phyloP scores from a whole-genome alignment of 2,329 filamentous ascomycete genomes.

The Stagonosporopsis vannaccii region DNA sequence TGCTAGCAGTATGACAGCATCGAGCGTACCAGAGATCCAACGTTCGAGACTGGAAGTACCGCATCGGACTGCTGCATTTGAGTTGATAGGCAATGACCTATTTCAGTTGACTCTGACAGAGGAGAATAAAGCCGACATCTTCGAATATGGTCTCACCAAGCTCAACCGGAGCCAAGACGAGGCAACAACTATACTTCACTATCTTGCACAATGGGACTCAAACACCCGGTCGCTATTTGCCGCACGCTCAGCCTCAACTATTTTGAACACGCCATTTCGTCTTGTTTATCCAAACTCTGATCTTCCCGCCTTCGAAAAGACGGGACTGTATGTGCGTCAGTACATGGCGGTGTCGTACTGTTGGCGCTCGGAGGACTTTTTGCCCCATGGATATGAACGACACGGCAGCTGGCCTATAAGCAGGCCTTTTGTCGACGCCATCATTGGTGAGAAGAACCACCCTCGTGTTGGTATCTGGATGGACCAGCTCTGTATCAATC shows the following conservation, averaged over 20 bases:
- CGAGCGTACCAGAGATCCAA: background rate
- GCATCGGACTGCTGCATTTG: conserved; percentile 1
- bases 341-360: conserved; percentile 29
- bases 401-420: conserved; percentile 26
- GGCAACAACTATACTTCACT: conserved; percentile 9
- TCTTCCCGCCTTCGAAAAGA: conserved; percentile 15
- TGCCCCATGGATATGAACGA: conserved; percentile 10
- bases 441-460: conserved; percentile 23
- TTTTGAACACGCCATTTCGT: conserved; percentile 24
- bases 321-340: conserved; percentile 22
- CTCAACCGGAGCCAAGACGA: conserved; percentile 10
- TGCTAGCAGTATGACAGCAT: background rate
- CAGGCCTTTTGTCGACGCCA: conserved; percentile 25
- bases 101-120: conserved; percentile 16
- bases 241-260: conserved; percentile 14
- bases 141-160: conserved; percentile 15
- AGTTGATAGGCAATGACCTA: conserved; percentile 11
- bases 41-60: background rate
- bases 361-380: conserved; percentile 21
- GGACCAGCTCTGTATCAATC: conserved; percentile 29
- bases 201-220: conserved; percentile 19
- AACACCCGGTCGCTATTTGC: conserved; percentile 6
- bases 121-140: conserved; percentile 23
- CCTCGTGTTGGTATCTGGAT: conserved; percentile 28
- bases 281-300: conserved; percentile 19